Evolutionary conservation across 768 basidiomycete genomes (phyloP).

Genomic region (Hemileccinum impolitum): DNA sequence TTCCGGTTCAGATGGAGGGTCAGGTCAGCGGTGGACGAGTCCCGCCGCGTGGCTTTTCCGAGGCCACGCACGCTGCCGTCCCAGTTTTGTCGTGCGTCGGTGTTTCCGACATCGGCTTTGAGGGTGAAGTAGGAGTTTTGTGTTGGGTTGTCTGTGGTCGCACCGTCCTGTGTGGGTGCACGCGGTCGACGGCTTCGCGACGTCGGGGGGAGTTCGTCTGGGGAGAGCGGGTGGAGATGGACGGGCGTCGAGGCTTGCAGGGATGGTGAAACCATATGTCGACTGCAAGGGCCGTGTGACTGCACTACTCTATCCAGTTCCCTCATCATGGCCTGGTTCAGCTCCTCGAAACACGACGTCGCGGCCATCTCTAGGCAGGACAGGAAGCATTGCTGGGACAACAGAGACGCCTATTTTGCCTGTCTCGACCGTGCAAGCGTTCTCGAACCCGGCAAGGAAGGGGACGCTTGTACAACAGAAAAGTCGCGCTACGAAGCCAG

Average conservation of each 20-base stretch:
- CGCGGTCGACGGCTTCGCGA: conserved; percentile 49
- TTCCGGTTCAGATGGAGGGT: conserved; percentile 10
- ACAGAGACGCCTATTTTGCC: conserved; percentile 76
- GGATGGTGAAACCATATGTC: too few species aligned
- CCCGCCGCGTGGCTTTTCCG: conserved; percentile 35
- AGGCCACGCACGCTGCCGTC: conserved; percentile 58
- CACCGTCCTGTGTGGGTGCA: conserved; percentile 29
- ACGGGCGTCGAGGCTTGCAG: conserved; percentile 49
- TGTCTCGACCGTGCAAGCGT: conserved; percentile 74
- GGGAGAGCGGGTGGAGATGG: conserved; percentile 68
- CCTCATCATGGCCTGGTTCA: conserved; percentile 37
- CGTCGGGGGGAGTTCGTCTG: conserved; percentile 42
- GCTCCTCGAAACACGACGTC: conserved; percentile 36
- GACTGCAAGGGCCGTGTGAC: not conserved
- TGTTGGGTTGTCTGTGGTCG: too few species aligned
- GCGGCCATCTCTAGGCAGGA: conserved; percentile 51
- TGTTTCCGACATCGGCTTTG: conserved; percentile 32
- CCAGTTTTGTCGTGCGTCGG: conserved; percentile 29
- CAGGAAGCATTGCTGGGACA: conserved; percentile 82
- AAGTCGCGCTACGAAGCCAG: conserved; percentile 59
- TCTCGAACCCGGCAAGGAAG: conserved; percentile 73
- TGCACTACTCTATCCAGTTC: not conserved
- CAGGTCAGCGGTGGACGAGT: conserved; percentile 3
- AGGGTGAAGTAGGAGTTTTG: conserved; percentile 52
- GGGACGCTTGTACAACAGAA: conserved; percentile 53